Conservation (phyloP, 306 rosid species). For the Echinosophora koreensis region DNA sequence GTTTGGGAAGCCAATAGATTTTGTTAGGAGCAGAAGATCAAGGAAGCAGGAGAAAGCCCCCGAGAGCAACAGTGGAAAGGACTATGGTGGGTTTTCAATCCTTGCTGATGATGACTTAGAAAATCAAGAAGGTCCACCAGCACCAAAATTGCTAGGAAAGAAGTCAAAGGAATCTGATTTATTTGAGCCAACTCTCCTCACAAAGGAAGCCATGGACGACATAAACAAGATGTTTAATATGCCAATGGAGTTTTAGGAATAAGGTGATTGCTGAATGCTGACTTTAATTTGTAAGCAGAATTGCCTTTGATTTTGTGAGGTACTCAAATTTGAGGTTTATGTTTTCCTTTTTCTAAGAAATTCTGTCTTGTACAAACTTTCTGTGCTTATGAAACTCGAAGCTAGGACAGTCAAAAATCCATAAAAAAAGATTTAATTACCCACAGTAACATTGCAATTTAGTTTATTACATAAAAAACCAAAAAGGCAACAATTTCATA, state of each 20-base stretch:
- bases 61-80: slow-evolving; percentile 47
- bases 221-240: slow-evolving; percentile 88
- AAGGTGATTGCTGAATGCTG: slow-evolving; percentile 30
- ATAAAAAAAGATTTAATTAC: background rate
- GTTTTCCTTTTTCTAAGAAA: slow-evolving; percentile 6
- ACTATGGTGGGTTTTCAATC: slow-evolving; percentile 75
- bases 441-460: slow-evolving; percentile 36
- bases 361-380: background rate
- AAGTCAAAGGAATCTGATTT: slow-evolving; percentile 65
- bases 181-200: slow-evolving; percentile 81
- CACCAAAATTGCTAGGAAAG: slow-evolving; percentile 51
- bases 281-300: slow-evolving; percentile 37
- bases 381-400: background rate
- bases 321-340: slow-evolving; percentile 37
- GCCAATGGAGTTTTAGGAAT: slow-evolving; percentile 77
- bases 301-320: slow-evolving; percentile 50
- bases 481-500: background rate
- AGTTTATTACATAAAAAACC: slow-evolving; percentile 35
- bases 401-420: background rate
- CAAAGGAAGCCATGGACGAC: slow-evolving; percentile 89
- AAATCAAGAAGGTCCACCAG: slow-evolving; percentile 52
- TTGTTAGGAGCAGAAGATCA: slow-evolving; percentile 71
- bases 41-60: slow-evolving; percentile 66
- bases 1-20: slow-evolving; percentile 96
- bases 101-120: slow-evolving; percentile 78